Conservation (phyloP, 2,329 filamentous ascomycete species). For the Rutstroemia sp. region DNA sequence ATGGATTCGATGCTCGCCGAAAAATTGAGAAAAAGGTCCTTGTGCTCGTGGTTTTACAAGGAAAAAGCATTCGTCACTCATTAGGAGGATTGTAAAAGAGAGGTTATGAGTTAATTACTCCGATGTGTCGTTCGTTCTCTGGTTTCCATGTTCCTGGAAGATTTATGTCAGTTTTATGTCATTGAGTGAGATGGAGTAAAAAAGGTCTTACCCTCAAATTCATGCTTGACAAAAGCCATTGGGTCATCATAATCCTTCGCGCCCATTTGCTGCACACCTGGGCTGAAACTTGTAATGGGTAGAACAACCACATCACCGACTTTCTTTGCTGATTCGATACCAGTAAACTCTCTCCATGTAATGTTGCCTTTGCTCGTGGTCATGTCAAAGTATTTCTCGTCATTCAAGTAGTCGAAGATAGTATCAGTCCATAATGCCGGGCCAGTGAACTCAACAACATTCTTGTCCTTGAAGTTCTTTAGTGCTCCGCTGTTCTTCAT, state of each 20-base stretch:
- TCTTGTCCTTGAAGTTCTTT: constrained; percentile 49
- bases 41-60: not conserved
- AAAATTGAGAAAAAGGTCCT: constrained; percentile 1
- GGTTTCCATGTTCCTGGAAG: constrained; percentile 66
- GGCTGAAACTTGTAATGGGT: constrained; percentile 95
- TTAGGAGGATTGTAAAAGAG: not conserved
- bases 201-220: constrained; percentile 71
- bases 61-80: not conserved
- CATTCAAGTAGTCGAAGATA: constrained; percentile 90
- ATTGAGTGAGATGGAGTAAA: not conserved
- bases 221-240: constrained; percentile 96
- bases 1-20: constrained; percentile 11
- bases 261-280: constrained; percentile 88
- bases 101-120: constrained; percentile 24
- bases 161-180: constrained; percentile 2
- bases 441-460: constrained; percentile 88
- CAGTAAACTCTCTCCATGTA: constrained; percentile 82
- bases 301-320: constrained; percentile 90
- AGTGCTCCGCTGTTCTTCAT: constrained; percentile 64
- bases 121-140: constrained; percentile 63
- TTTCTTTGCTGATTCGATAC: constrained; percentile 74
- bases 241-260: constrained; percentile 82
- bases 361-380: constrained; percentile 59
- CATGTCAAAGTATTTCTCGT: constrained; percentile 82
- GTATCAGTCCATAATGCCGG: constrained; percentile 91